These are phyloP conservation scores for Aspergillus oerlinghausenensis DNA, from an alignment of 2,329 filamentous ascomycete species.

Conservation along the genomic window DNA sequence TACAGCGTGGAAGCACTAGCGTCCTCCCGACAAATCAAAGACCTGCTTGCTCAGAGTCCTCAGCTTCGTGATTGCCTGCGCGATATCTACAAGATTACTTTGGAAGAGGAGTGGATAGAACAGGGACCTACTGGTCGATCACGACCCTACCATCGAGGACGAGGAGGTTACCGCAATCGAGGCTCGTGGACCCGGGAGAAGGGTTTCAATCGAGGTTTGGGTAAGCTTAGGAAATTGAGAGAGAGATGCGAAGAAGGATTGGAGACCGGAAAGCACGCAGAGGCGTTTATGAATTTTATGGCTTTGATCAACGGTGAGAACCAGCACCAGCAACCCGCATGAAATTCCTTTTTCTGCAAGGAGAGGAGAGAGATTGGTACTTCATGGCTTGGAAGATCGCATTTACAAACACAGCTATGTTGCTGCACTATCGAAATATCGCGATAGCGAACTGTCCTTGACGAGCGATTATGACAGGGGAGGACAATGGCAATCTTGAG, in stretches of 20 bases:
- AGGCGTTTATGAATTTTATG: conserved; percentile 37
- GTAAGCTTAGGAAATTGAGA: conserved; percentile 35
- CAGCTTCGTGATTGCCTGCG: conserved; percentile 36
- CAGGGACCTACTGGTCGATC: conserved; percentile 18
- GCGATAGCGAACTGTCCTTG: neutral
- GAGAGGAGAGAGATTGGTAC: neutral
- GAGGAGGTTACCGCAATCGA: conserved; percentile 23
- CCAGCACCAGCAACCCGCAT: neutral
- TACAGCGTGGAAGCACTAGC: conserved; percentile 14
- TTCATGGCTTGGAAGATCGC: neutral
- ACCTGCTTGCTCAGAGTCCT: conserved; percentile 36
- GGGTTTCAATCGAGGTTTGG: conserved; percentile 39
- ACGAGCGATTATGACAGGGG: neutral
- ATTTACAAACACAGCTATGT: neutral
- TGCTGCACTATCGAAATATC: neutral
- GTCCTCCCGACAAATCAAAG: conserved; percentile 31
- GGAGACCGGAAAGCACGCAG: conserved; percentile 27
- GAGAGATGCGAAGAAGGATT: conserved; percentile 33
- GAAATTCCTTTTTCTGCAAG: neutral
- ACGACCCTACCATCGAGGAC: conserved; percentile 24
- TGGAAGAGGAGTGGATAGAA: conserved; percentile 39
- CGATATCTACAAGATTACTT: conserved; percentile 40
- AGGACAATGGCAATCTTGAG: neutral
- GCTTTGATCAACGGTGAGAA: conserved; percentile 25
- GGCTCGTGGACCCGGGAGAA: conserved; percentile 41